Evolutionary conservation across 306 rosid species (phyloP).

Genomic region (Pterocarpus macrocarpus): DNA sequence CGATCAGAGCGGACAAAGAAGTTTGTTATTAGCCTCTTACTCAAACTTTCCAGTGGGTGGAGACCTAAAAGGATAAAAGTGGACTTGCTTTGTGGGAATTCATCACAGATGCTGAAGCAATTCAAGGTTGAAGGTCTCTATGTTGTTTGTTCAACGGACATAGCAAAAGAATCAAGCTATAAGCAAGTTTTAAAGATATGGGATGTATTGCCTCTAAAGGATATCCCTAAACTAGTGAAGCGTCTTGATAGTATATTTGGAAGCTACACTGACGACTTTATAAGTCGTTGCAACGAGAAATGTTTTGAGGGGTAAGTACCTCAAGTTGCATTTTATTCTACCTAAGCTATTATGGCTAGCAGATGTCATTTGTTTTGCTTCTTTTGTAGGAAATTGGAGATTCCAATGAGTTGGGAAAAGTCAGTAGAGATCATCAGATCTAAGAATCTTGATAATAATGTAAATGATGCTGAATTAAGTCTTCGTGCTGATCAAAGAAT

Average conservation of each 20-base stretch:
- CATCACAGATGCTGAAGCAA: conserved; percentile 61
- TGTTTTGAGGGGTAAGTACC: conserved; percentile 62
- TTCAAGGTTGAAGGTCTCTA: conserved; percentile 67
- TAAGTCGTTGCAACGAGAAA: conserved; percentile 63
- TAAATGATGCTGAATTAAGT: conserved; percentile 43
- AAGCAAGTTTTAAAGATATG: conserved; percentile 76
- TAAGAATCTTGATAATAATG: conserved; percentile 50
- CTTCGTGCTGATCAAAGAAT: conserved; percentile 58
- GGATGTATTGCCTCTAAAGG: conserved; percentile 71
- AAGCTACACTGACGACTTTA: conserved; percentile 64
- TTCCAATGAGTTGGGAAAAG: conserved; percentile 66
- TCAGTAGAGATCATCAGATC: conserved; percentile 51
- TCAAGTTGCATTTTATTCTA: conserved; percentile 4
- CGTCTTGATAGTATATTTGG: conserved; percentile 68
- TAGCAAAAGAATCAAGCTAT: conserved; percentile 54
- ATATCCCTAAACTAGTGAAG: conserved; percentile 62
- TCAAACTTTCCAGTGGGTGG: conserved; percentile 77
- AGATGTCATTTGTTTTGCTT: neutral
- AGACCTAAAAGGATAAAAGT: conserved; percentile 63
- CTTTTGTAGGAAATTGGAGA: conserved; percentile 58
- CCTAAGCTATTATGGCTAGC: neutral
- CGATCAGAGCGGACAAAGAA: conserved; percentile 50
- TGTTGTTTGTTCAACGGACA: conserved; percentile 67
- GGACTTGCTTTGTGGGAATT: conserved; percentile 55
- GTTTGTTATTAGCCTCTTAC: conserved; percentile 60